Base-by-base conservation (phyloP, 139 green algal species). In the Raphidocelis subcapitata region DNA sequence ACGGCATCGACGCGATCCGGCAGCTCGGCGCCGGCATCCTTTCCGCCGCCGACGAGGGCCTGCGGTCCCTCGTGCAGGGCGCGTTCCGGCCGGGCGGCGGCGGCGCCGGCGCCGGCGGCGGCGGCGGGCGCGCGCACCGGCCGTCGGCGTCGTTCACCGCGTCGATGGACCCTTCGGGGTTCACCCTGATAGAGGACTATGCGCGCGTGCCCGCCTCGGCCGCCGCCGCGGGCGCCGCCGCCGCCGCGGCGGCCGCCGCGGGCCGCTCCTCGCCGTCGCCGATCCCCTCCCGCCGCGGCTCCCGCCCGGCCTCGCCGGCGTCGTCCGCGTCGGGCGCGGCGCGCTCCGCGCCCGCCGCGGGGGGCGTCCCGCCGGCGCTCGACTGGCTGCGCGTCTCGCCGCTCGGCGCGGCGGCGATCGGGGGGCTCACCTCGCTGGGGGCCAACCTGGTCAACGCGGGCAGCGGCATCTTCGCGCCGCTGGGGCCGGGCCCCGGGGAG, bases 111-210 rank as follows among this genome's bases (percentile, higher is more conserved):
- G 41, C 8, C 41, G 41, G 41, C 41, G 41, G 41, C 41, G 41
- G 41, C 41, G 41, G 41, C 8, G 12, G 8, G 8, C 41, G 8
- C 8, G 12, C 41, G 41, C 61, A 77, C 61, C 14, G 61, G 5
- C 37, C 47, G 10, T 62, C 46, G 28, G 61, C 41, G 46, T 65
- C 46, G 59, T 77, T 77, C 46, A 70, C 70, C 8, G 62, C 70
- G 5, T 28, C 41, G 10, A 69, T 77, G 70, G 70, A 77, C 61
- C 61, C 70, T 29, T 64, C 49, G 51, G 70, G 70, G 21, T 36
- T 77, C 0, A 54, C 68, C 62, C 56, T 77, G 31, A 77, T 77
- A 37, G 70, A 77, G 47, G 70, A 77, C 35, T 77, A 77, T 32
- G 70, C 70, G 23, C 65, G 62, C 29, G n/a, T 32, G n/a, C 28